Evolutionary conservation across 345 rosid genomes (phyloP).

Genomic region (Populus pruinosa): DNA sequence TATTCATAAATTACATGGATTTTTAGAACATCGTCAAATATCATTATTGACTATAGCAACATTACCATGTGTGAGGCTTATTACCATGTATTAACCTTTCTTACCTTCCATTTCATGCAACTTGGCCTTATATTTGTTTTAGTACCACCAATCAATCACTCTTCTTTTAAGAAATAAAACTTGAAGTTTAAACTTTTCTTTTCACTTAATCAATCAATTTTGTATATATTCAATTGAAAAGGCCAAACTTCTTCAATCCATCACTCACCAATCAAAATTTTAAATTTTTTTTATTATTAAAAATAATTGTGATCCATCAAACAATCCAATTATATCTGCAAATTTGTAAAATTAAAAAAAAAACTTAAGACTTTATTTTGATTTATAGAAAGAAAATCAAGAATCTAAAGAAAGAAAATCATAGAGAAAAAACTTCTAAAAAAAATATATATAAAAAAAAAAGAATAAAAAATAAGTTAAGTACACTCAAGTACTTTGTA

Average conservation of each 20-base stretch:
- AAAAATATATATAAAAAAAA: slow-evolving; percentile 1
- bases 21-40: too few relatives aligned
- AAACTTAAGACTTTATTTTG: slow-evolving; percentile 13
- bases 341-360: slow-evolving; percentile 24
- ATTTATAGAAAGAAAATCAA: slow-evolving; percentile 19
- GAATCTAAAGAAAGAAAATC: slow-evolving; percentile 19
- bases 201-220: not conserved
- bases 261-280: slow-evolving; percentile 26
- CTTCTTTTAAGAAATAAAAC: not conserved
- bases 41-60: slow-evolving; percentile 5
- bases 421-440: not conserved
- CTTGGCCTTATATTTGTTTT: slow-evolving; percentile 45
- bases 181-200: not conserved
- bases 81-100: slow-evolving; percentile 29
- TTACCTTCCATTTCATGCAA: slow-evolving; percentile 42
- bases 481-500: slow-evolving; percentile 23
- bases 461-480: slow-evolving; percentile 35
- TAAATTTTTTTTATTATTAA: slow-evolving; percentile 13
- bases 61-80: slow-evolving; percentile 19
- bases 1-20: too few relatives aligned
- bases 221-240: not conserved
- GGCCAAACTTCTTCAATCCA: slow-evolving; percentile 15
- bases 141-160: slow-evolving; percentile 28
- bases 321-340: slow-evolving; percentile 28
- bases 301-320: not conserved